Percentiles rank a stretch among this genome's conserved stretches.
Conservation (phyloP, 768 basidiomycete genomes). For the Hygrophoropsis aurantiaca region DNA sequence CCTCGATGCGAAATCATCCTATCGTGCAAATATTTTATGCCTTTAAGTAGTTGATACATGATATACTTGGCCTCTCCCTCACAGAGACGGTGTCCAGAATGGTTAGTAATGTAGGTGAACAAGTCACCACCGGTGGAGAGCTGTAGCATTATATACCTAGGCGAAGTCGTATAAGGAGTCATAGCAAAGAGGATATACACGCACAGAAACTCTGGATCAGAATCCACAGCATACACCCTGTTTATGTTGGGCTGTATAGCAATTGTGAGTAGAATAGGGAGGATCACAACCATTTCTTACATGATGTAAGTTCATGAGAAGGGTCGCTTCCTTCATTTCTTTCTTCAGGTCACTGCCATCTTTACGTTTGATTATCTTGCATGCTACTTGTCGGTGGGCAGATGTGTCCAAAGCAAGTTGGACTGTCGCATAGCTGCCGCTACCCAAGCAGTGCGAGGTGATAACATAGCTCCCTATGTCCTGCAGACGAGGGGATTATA, state of each 20-base stretch:
- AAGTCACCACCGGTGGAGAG: slow-evolving; percentile 85
- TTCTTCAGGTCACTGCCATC: slow-evolving; percentile 38
- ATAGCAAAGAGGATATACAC: slow-evolving; percentile 11
- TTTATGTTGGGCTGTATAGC: slow-evolving; percentile 74
- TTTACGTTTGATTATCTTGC: slow-evolving; percentile 75
- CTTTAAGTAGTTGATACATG: slow-evolving; percentile 76
- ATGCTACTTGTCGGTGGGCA: slow-evolving; percentile 73
- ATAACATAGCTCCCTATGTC: slow-evolving; percentile 66
- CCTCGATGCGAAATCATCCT: slow-evolving; percentile 79
- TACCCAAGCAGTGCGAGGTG: slow-evolving; percentile 79
- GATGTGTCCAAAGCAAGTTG: slow-evolving; percentile 70
- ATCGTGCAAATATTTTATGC: slow-evolving; percentile 68
- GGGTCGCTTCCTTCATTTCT: slow-evolving; percentile 78
- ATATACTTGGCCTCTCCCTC: slow-evolving; percentile 86
- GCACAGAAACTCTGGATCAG: slow-evolving; percentile 59
- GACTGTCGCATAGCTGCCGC: slow-evolving; percentile 80
- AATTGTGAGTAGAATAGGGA: slow-evolving; percentile 1
- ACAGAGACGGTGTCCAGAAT: slow-evolving; percentile 55
- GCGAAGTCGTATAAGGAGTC: slow-evolving; percentile 1
- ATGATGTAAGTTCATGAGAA: slow-evolving; percentile 70
- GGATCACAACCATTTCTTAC: slow-evolving; percentile 38
- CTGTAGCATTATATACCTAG: slow-evolving; percentile 80
- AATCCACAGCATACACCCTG: slow-evolving; percentile 68
- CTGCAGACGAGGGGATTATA: slow-evolving; percentile 31
- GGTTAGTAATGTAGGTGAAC: slow-evolving; percentile 79